Evolutionary conservation across 1,139 yeast species (phyloP).

Genomic region (Lodderomyces parapsilosis): DNA sequence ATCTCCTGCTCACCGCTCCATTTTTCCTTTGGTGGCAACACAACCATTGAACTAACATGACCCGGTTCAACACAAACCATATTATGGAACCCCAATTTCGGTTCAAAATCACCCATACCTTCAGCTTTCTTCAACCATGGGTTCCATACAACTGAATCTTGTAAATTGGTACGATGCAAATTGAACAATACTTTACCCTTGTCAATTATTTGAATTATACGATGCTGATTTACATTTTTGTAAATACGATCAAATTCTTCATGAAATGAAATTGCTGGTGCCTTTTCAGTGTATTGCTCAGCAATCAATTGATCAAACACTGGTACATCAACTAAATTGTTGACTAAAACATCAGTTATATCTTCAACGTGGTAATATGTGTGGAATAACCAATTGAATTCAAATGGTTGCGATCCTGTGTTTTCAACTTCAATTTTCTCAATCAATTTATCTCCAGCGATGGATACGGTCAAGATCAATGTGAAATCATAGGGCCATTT

Average conservation of each 20-base stretch:
- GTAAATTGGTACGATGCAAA: constrained; percentile 63
- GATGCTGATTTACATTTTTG: constrained; percentile 53
- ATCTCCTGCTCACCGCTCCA: constrained; percentile 55
- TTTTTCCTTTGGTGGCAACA: constrained; percentile 61
- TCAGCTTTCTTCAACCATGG: constrained; percentile 86
- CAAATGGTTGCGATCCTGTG: constrained; percentile 61
- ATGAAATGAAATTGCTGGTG: constrained; percentile 69
- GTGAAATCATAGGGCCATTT: constrained; percentile 69
- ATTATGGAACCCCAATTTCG: constrained; percentile 74
- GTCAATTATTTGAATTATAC: constrained; percentile 62
- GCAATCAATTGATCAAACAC: constrained; percentile 75
- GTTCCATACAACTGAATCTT: constrained; percentile 96
- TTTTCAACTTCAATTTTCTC: constrained; percentile 78
- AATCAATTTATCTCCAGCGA: constrained; percentile 52
- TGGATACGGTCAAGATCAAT: constrained; percentile 64
- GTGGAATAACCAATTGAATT: constrained; percentile 94
- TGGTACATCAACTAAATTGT: constrained; percentile 68
- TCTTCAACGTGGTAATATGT: constrained; percentile 80
- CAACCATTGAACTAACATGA: constrained; percentile 65
- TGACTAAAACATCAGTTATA: constrained; percentile 71
- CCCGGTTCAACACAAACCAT: constrained; percentile 98
- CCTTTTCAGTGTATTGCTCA: constrained; percentile 63
- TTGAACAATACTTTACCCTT: constrained; percentile 69
- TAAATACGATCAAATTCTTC: constrained; percentile 87
- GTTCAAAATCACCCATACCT: constrained; percentile 84